phyloP scores from a whole-genome alignment of 192 early-diverging fungal species.

The Coemansia sp. region DNA sequence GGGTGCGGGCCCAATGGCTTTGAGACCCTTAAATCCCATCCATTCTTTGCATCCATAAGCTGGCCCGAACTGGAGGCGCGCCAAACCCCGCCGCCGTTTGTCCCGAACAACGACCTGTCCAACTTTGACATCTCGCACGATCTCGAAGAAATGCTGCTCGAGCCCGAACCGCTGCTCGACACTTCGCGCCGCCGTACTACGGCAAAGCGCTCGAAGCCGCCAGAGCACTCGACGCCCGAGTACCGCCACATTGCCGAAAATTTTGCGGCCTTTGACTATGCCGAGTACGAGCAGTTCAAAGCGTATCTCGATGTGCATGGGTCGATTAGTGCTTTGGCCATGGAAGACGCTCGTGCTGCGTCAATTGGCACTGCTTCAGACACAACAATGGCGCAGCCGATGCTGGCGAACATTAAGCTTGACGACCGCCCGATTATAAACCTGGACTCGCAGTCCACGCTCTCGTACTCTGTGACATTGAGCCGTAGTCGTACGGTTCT shows the following conservation, averaged over 20 bases:
- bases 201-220: slow-evolving; percentile 43
- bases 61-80: slow-evolving; percentile 77
- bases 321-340: slow-evolving; percentile 33
- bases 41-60: slow-evolving; percentile 75
- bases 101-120: slow-evolving; percentile 80
- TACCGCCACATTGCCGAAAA: slow-evolving; percentile 68
- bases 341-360: slow-evolving; percentile 24
- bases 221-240: slow-evolving; percentile 51
- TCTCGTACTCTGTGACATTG: slow-evolving; percentile 23
- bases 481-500: slow-evolving; percentile 20
- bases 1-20: slow-evolving; percentile 76
- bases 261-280: slow-evolving; percentile 80
- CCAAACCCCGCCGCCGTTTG: slow-evolving; percentile 74
- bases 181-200: slow-evolving; percentile 65
- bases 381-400: not conserved
- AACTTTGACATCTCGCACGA: slow-evolving; percentile 98
- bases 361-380: not conserved
- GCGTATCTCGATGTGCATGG: slow-evolving; percentile 61
- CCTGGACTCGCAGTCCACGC: slow-evolving; percentile 17
- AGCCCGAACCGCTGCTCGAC: slow-evolving; percentile 86
- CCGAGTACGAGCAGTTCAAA: slow-evolving; percentile 74
- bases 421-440: slow-evolving; percentile 40
- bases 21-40: slow-evolving; percentile 67
- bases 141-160: slow-evolving; percentile 93
- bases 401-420: slow-evolving; percentile 27